Base-by-base conservation (phyloP, 441 rosid species). In the Eugenia klotzschiana region DNA sequence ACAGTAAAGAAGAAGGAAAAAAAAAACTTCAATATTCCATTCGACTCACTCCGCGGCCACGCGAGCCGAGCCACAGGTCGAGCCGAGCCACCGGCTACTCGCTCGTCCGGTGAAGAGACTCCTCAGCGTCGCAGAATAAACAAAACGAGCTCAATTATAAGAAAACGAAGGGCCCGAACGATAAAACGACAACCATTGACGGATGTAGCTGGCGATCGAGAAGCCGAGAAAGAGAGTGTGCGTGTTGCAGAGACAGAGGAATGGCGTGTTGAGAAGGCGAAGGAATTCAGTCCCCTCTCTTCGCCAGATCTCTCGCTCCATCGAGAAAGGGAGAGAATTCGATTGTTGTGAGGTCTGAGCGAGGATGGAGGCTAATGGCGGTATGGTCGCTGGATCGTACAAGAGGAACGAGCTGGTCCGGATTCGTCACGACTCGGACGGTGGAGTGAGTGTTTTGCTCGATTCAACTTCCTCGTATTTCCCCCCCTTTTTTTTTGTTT, bases 341-440 rank as follows among this genome's bases (percentile, higher is more conserved):
- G 82, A 41, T 83, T 40, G 26, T 57, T 54, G 26, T n/a, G n/a
- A n/a, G 43, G 20, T 40, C 84, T 84, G 56, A 58, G 29, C 41
- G 37, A 50, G 49, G 74, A 96, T 96, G 99, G 97, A 96, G 88
- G 93, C 98, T 22, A 95, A 87, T 87, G 92, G 93, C 29, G 99
- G 97, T 46, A 86, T 96, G 94, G 98, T 95, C 80, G 98, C 99
- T 83, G 99, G 98, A 37, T 96, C 99, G 23, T 93, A 96, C 93
- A 92, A 93, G 88, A 89, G 94, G 87, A 96, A 96, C 86, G 96
- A 96, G 90, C 91, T 96, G 64, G 99, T 96, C 81, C 94, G 97
- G 88, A 96, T 96, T 87, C 98, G 93, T 56, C 95, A 96, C 79
- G 98, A 96, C 88, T 96, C 98, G 54, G 98, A 96, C 79, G 89